Conservation (phyloP, 345 rosid species). For the Boechera divaricarpa region DNA sequence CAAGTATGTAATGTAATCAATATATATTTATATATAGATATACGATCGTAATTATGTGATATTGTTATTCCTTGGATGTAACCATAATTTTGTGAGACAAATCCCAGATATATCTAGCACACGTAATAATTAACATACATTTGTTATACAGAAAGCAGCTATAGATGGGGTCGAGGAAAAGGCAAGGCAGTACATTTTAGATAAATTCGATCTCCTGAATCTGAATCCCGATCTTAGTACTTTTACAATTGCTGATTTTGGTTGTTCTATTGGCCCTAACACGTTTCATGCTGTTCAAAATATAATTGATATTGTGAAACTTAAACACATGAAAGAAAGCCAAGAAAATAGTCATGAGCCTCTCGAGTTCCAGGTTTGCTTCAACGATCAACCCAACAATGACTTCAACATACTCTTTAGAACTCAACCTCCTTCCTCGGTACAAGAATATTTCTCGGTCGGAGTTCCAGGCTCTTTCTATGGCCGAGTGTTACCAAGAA, state of each 20-base stretch:
- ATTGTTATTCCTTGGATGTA: not conserved
- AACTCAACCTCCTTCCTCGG: conserved; percentile 21
- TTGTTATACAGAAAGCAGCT: conserved; percentile 28
- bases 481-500: conserved; percentile 42
- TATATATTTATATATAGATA: not conserved
- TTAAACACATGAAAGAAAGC: not conserved
- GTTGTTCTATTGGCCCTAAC: conserved; percentile 37
- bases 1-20: conserved; percentile 18
- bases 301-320: conserved; percentile 26
- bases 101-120: not conserved
- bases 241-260: conserved; percentile 27
- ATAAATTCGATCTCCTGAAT: conserved; percentile 1
- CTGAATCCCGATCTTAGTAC: not conserved
- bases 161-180: not conserved
- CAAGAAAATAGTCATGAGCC: not conserved
- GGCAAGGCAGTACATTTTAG: conserved; percentile 16
- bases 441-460: conserved; percentile 20
- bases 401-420: conserved; percentile 54
- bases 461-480: conserved; percentile 52
- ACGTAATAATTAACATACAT: not conserved
- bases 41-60: not conserved
- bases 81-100: not conserved
- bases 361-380: conserved; percentile 42
- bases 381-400: conserved; percentile 50
- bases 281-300: conserved; percentile 34